phyloP scores from a whole-genome alignment of 2,329 filamentous ascomycete species.

The Curvularia sp. region DNA sequence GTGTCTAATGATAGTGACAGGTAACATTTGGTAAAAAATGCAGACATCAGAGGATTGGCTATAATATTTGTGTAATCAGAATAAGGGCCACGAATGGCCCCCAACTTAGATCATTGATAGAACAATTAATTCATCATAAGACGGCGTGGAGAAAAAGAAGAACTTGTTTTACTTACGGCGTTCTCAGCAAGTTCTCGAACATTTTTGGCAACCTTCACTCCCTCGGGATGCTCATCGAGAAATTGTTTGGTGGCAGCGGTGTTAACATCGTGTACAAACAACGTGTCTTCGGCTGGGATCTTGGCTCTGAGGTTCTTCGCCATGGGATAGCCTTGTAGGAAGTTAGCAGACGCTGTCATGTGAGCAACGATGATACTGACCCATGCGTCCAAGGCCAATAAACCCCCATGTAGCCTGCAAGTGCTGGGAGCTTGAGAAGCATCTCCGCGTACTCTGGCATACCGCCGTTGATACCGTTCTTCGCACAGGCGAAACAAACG shows the following conservation, averaged over 20 bases:
- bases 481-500: slow-evolving; percentile 39
- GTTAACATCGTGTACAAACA: slow-evolving; percentile 73
- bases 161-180: slow-evolving; percentile 62
- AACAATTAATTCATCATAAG: slow-evolving; percentile 60
- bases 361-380: slow-evolving; percentile 45
- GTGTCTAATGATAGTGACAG: slow-evolving; percentile 8
- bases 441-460: slow-evolving; percentile 44
- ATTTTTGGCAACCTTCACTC: slow-evolving; percentile 63
- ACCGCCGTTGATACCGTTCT: slow-evolving; percentile 26
- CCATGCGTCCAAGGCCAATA: slow-evolving; percentile 60
- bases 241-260: slow-evolving; percentile 63
- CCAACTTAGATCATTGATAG: slow-evolving; percentile 79
- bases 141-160: slow-evolving; percentile 8
- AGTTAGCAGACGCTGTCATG: slow-evolving; percentile 33
- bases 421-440: slow-evolving; percentile 54
- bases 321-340: slow-evolving; percentile 70
- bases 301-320: slow-evolving; percentile 73
- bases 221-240: slow-evolving; percentile 60
- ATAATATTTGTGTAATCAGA: slow-evolving; percentile 69
- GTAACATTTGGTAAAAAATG: slow-evolving; percentile 19
- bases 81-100: slow-evolving; percentile 62
- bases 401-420: slow-evolving; percentile 59
- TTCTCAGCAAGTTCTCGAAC: slow-evolving; percentile 70
- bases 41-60: slow-evolving; percentile 76
- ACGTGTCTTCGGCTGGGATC: slow-evolving; percentile 66